Evolutionary conservation across 2,329 filamentous ascomycete genomes (phyloP).

Genomic region (Fusarium palustre): DNA sequence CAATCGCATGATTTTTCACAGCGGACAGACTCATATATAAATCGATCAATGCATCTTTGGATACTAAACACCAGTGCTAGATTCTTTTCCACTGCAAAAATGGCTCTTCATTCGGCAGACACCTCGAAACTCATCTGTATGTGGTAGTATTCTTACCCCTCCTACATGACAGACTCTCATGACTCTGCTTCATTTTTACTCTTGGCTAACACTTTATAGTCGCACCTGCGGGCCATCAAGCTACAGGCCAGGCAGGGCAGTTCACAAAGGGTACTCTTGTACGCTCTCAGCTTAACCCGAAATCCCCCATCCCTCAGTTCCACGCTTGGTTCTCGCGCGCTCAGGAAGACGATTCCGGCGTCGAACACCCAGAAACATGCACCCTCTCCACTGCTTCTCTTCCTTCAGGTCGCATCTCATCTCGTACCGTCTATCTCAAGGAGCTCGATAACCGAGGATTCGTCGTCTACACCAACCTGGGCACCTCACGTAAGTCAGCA

Average conservation of each 20-base stretch:
- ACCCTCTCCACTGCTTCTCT: slow-evolving; percentile 86
- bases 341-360: slow-evolving; percentile 60
- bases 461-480: slow-evolving; percentile 94
- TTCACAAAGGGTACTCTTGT: slow-evolving; percentile 75
- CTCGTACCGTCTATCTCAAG: slow-evolving; percentile 93
- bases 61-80: slow-evolving; percentile 25
- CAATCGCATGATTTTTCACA: slow-evolving; percentile 28
- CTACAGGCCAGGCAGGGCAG: slow-evolving; percentile 76
- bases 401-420: slow-evolving; percentile 84
- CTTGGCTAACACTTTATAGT: slow-evolving; percentile 54
- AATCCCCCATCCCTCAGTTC: slow-evolving; percentile 84
- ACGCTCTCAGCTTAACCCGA: slow-evolving; percentile 67
- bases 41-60: slow-evolving; percentile 42
- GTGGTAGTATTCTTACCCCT: slow-evolving; percentile 33
- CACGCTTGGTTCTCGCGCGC: slow-evolving; percentile 88
- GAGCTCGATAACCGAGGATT: slow-evolving; percentile 87
- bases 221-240: slow-evolving; percentile 70
- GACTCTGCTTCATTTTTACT: slow-evolving; percentile 10
- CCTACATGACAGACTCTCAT: slow-evolving; percentile 6
- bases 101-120: slow-evolving; percentile 59
- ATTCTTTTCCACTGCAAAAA: slow-evolving; percentile 49
- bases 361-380: slow-evolving; percentile 87
- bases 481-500: slow-evolving; percentile 74
- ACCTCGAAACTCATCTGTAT: slow-evolving; percentile 63
- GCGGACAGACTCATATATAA: slow-evolving; percentile 9